A percentile compares a stretch with the other conserved stretches of the same genome.
Conservation (phyloP, 768 basidiomycete species). For the Rhodotorula paludigena region DNA sequence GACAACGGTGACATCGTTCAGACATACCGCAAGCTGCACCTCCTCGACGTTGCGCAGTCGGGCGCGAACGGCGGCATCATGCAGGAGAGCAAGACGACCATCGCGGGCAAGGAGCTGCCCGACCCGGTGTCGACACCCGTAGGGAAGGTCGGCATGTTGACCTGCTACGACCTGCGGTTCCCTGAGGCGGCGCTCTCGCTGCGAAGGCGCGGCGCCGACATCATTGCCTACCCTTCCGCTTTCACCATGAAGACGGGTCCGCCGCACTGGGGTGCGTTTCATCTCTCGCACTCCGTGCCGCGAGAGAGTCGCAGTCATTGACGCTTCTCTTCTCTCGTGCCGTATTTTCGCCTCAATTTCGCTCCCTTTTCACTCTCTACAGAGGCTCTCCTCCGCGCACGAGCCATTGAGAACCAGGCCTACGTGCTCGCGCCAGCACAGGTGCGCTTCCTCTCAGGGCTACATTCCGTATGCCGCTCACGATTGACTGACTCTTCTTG, state of each 20-base stretch:
- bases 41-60: conserved; percentile 41
- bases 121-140: conserved; percentile 21
- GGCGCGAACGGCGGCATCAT: conserved; percentile 8
- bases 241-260: conserved; percentile 37
- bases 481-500: neutral
- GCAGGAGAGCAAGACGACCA: conserved; percentile 33
- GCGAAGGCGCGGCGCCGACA: conserved; percentile 29
- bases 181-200: conserved; percentile 36
- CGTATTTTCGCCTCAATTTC: no score
- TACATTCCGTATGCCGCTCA: neutral
- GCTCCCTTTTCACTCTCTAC: neutral
- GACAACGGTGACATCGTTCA: conserved; percentile 29
- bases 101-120: conserved; percentile 12
- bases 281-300: no score
- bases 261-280: conserved; percentile 41
- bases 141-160: conserved; percentile 39
- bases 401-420: conserved; percentile 44
- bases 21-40: conserved; percentile 37
- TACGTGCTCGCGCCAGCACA: conserved; percentile 43
- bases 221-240: conserved; percentile 40
- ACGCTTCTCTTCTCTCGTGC: neutral
- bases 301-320: no score
- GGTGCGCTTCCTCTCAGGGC: neutral
- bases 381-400: conserved; percentile 40
- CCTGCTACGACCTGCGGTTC: conserved; percentile 44